These are phyloP conservation scores for Vickermania ingenoplastis DNA, from an alignment of 208 protist species.

Conservation along the genomic window DNA sequence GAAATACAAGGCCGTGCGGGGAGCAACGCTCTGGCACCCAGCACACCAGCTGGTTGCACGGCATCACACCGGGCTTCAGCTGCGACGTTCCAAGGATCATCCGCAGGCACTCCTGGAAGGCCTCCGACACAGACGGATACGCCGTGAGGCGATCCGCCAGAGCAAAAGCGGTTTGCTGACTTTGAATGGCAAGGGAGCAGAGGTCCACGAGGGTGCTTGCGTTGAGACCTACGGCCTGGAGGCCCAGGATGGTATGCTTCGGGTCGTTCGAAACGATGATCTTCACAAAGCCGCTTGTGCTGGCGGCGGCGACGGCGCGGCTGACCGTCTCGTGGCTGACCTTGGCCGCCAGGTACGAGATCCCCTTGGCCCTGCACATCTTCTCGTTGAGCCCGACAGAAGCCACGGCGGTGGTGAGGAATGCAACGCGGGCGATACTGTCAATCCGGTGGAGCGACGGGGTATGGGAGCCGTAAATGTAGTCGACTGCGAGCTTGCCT, in stretches of 20 bases:
- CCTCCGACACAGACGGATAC: slow-evolving; percentile 73
- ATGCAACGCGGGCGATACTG: slow-evolving; percentile 34
- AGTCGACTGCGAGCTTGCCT: slow-evolving; percentile 50
- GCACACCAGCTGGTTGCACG: slow-evolving; percentile 27
- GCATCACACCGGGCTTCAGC: slow-evolving; percentile 39
- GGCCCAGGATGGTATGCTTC: slow-evolving; percentile 40
- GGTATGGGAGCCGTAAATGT: slow-evolving; percentile 38
- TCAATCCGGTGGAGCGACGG: slow-evolving; percentile 10
- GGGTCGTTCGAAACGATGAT: slow-evolving; percentile 62
- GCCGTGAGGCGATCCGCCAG: slow-evolving; percentile 57
- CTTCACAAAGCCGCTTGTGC: slow-evolving; percentile 71
- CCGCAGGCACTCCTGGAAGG: slow-evolving; percentile 74
- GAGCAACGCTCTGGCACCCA: slow-evolving; percentile 51
- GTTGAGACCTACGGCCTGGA: slow-evolving; percentile 53
- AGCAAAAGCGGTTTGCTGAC: slow-evolving; percentile 43
- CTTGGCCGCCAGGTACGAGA: slow-evolving; percentile 45
- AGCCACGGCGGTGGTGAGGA: slow-evolving; percentile 41
- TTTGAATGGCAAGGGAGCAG: slow-evolving; percentile 48
- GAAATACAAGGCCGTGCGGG: not conserved
- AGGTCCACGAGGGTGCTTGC: slow-evolving; percentile 66
- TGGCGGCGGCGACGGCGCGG: slow-evolving; percentile 49
- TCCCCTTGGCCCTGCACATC: slow-evolving; percentile 37
- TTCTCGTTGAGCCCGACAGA: slow-evolving; percentile 64
- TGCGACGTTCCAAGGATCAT: slow-evolving; percentile 47
- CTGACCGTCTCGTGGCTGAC: slow-evolving; percentile 63